A percentile compares a stretch with the other conserved stretches of the same genome.
Conservation (phyloP, 1,284 basidiomycete genomes). For the Apiotrichum domesticum region DNA sequence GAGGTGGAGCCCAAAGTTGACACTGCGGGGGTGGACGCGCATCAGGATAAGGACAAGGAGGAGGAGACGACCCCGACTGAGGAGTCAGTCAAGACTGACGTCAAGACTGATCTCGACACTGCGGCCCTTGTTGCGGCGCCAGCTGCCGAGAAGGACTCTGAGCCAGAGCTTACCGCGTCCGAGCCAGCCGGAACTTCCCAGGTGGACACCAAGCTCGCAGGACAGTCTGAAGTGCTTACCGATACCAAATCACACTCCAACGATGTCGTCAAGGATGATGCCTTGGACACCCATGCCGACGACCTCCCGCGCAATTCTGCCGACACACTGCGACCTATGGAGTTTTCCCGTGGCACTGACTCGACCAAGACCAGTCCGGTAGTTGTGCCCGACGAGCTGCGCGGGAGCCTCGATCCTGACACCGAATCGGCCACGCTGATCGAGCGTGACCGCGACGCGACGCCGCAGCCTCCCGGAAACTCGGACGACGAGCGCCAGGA, state of each 20-base stretch:
- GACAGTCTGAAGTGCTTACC: neutral
- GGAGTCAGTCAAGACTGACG: neutral
- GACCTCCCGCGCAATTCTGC: neutral
- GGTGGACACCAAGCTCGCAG: neutral
- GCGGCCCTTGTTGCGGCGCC: neutral
- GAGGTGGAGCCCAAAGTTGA: conserved; percentile 4
- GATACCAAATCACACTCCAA: neutral
- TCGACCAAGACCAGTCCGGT: neutral
- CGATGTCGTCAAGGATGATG: neutral
- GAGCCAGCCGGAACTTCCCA: no score
- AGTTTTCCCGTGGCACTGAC: neutral
- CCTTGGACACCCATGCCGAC: neutral
- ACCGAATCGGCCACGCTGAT: neutral
- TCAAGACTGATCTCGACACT: neutral
- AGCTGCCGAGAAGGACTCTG: neutral
- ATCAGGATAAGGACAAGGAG: neutral
- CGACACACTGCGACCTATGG: neutral
- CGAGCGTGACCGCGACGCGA: neutral
- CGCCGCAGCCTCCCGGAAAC: neutral
- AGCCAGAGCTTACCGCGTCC: no score
- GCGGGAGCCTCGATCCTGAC: neutral
- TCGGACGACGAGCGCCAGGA: neutral
- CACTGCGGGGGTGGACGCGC: neutral
- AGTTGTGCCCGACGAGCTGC: neutral
- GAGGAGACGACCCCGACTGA: neutral